Conservation (phyloP, 169 alveolate genomes). For the Eimeria tenella region DNA sequence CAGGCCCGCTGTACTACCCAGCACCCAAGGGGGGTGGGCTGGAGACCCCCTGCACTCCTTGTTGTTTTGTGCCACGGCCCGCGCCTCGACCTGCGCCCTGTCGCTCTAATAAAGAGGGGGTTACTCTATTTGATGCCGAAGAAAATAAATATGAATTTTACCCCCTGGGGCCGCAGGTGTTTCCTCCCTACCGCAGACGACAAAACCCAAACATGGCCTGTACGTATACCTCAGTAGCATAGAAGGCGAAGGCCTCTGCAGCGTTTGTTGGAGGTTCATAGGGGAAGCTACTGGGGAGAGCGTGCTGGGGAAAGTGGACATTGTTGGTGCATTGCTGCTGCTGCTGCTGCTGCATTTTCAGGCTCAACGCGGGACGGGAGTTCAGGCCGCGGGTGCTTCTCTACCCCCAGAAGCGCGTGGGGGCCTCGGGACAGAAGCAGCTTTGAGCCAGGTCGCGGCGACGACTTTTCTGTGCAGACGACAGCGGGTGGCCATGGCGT, state of each 20-base stretch:
- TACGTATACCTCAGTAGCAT: background rate
- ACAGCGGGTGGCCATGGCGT: background rate
- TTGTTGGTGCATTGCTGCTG: background rate
- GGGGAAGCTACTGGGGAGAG: no score
- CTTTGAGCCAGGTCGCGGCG: background rate
- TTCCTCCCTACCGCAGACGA: constrained; percentile 38
- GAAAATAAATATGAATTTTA: constrained; percentile 32
- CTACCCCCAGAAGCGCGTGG: background rate
- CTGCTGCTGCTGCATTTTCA: background rate
- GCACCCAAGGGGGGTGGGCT: background rate
- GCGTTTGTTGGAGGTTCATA: no score
- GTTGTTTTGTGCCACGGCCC: constrained; percentile 29
- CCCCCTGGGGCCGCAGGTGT: constrained; percentile 31
- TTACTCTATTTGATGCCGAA: constrained; percentile 46
- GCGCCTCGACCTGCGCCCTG: constrained; percentile 5
- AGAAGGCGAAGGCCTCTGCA: no score
- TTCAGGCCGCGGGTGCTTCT: constrained; percentile 10
- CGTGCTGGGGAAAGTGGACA: no score
- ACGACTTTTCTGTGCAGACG: background rate
- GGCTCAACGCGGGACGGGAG: background rate
- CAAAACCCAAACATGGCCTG: background rate
- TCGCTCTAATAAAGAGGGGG: background rate
- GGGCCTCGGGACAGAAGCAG: background rate
- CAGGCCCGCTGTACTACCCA: constrained; percentile 38
- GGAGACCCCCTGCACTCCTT: constrained; percentile 7